phyloP scores from a whole-genome alignment of 805 yeast genomes.

The Cyberlindnera maritima region DNA sequence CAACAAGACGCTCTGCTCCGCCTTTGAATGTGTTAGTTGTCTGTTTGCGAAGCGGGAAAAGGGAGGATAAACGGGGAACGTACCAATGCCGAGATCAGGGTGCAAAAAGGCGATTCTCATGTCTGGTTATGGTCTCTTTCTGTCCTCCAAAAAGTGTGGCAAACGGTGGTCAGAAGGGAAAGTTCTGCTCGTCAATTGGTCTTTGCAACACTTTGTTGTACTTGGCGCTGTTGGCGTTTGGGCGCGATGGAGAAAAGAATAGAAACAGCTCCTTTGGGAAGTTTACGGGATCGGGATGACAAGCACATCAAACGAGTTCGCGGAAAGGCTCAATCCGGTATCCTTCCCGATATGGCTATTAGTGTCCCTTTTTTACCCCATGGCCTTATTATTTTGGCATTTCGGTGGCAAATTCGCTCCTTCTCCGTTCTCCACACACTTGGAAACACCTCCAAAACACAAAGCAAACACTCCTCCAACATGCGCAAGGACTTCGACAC shows the following conservation, averaged over 20 bases:
- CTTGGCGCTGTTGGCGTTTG: neutral
- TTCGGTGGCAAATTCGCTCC: too few species aligned
- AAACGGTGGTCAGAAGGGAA: too few species aligned
- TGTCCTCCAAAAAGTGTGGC: neutral
- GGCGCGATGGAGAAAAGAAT: neutral
- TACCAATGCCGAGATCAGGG: conserved; percentile 90
- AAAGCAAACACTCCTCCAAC: too few species aligned
- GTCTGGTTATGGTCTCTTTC: neutral
- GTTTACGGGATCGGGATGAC: neutral
- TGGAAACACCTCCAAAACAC: too few species aligned
- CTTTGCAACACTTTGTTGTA: neutral
- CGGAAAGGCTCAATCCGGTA: neutral
- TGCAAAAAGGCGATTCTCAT: conserved; percentile 81
- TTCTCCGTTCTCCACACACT: too few species aligned
- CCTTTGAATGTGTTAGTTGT: conserved; percentile 27
- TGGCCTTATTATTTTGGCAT: too few species aligned
- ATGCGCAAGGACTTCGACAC: neutral
- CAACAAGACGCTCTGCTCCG: conserved; percentile 97
- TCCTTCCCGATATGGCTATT: too few species aligned
- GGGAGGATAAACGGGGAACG: neutral
- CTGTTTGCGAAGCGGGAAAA: neutral
- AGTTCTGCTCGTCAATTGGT: too few species aligned
- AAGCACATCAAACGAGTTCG: conserved; percentile 3
- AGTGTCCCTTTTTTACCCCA: too few species aligned
- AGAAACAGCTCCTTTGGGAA: neutral